Percentiles rank a stretch among this genome's conserved stretches.
phyloP scores from a whole-genome alignment of 805 yeast genomes.

The Candida xyloterini region DNA sequence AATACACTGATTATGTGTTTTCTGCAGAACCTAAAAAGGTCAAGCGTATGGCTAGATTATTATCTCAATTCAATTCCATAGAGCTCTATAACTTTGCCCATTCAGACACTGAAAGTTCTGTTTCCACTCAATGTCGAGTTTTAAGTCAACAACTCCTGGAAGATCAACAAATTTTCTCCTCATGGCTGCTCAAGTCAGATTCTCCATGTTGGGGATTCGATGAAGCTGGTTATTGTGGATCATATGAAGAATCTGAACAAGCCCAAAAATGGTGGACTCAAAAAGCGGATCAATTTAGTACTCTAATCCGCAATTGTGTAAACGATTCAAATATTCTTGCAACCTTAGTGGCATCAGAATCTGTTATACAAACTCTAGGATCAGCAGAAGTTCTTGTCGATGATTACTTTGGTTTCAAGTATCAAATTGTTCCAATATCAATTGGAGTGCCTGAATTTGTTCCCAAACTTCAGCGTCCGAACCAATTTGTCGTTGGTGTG shows the following conservation, averaged over 20 bases:
- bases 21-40: constrained; percentile 6
- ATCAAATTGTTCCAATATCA: constrained; percentile 19
- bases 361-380: constrained; percentile 1
- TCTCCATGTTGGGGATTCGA: constrained; percentile 31
- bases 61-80: constrained; percentile 48
- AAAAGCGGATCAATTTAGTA: constrained; percentile 36
- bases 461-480: constrained; percentile 30
- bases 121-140: constrained; percentile 48
- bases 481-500: constrained; percentile 36
- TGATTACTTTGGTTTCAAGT: constrained; percentile 43
- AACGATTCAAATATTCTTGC: constrained; percentile 33
- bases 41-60: constrained; percentile 35
- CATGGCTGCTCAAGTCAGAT: constrained; percentile 43
- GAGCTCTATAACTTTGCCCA: constrained; percentile 46
- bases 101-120: constrained; percentile 34
- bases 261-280: constrained; percentile 42
- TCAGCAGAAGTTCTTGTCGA: constrained; percentile 29
- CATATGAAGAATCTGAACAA: constrained; percentile 31
- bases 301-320: constrained; percentile 32
- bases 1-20: constrained; percentile 27
- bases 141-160: constrained; percentile 40
- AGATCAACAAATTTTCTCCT: constrained; percentile 30
- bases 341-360: constrained; percentile 32
- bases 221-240: constrained; percentile 23
- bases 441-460: neutral